Evolutionary conservation across 345 rosid species (phyloP).

Genomic region (Salix purpurea): DNA sequence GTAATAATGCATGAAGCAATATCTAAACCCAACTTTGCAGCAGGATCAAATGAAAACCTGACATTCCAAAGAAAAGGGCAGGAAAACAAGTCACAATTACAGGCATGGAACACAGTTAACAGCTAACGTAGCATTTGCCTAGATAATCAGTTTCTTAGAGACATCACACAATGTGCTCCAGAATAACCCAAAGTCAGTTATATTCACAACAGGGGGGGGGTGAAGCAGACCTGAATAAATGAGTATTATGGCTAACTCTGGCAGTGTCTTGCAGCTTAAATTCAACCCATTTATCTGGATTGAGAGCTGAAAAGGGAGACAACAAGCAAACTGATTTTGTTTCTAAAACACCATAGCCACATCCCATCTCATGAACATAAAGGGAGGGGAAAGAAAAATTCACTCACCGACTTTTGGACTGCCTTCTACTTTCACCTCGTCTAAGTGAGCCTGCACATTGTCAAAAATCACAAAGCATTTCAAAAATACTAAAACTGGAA

Average conservation of each 20-base stretch:
- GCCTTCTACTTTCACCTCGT: constrained; percentile 51
- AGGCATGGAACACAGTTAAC: not conserved
- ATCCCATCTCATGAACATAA: not conserved
- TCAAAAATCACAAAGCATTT: constrained; percentile 4
- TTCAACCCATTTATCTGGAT: constrained; percentile 87
- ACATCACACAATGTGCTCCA: not conserved
- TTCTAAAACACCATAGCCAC: not conserved
- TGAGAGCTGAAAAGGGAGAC: constrained; percentile 53
- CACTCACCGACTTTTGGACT: constrained; percentile 61
- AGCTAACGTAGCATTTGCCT: not conserved
- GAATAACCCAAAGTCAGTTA: not conserved
- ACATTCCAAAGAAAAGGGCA: constrained; percentile 21
- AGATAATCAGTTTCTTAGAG: not conserved
- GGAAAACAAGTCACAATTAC: constrained; percentile 3
- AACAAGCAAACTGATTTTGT: constrained; percentile 1
- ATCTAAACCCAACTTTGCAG: constrained; percentile 68
- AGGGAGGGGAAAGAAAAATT: not conserved
- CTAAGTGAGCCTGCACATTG: constrained; percentile 59
- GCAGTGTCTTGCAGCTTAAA: constrained; percentile 93
- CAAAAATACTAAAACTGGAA: not conserved
- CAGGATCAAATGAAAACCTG: constrained; percentile 90
- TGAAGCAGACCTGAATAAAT: constrained; percentile 65
- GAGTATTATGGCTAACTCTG: constrained; percentile 84
- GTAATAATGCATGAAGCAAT: constrained; percentile 88
- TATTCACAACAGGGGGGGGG: not conserved